Base-by-base conservation (phyloP, 495 filamentous ascomycete genomes). In the Alectoria sarmentosa region DNA sequence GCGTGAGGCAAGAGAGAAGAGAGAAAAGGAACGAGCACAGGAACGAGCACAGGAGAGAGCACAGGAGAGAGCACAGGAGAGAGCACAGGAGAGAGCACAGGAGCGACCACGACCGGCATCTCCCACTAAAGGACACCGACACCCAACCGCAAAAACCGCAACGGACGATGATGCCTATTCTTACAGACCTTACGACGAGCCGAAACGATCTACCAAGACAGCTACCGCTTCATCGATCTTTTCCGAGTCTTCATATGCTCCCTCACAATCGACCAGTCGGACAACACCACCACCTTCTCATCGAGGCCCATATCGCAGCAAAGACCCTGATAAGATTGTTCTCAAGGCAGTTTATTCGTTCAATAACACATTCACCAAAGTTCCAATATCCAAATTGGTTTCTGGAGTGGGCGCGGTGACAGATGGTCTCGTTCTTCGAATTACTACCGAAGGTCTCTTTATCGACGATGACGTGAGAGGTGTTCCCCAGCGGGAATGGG, bases 401-500 rank as follows among this genome's bases (percentile, higher is more conserved):
- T 86, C 90, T 5, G 87, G 88, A 13, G 78, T 86, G 55, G 88
- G 84, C 19, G 80, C 84, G 60, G 88, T 96, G 15, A 92, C 90
- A 4, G 92, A 96, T 73, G 92, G 92, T 0, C 79, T 97, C 37
- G 84, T 96, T 52, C 83, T 97, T 49, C 83, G 86, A 15, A 90
- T 96, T 69, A 90, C 86, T 3, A 92, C 87, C 4, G 94, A 96
- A 73, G 94, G 94, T 6, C 83, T 97, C 41, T 98, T 98, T 74
- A 90, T 98, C 68, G 94, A 98, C 72, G 95, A 98, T 73, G 94
- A 96, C 69, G 79, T 96, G 44, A 85, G 91, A 23, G 86, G 86
- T 48, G 88, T 96, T 4, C 85, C 88, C 26, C 91, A 96, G 73
- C 83, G 94, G 58, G 95, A 98, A 76, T 98, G 95, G 95, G 94